A percentile compares a stretch with the other conserved stretches of the same genome.
Evolutionary conservation across 75 land plant species (phyloP).

Genomic region (Azolla pinnata): DNA sequence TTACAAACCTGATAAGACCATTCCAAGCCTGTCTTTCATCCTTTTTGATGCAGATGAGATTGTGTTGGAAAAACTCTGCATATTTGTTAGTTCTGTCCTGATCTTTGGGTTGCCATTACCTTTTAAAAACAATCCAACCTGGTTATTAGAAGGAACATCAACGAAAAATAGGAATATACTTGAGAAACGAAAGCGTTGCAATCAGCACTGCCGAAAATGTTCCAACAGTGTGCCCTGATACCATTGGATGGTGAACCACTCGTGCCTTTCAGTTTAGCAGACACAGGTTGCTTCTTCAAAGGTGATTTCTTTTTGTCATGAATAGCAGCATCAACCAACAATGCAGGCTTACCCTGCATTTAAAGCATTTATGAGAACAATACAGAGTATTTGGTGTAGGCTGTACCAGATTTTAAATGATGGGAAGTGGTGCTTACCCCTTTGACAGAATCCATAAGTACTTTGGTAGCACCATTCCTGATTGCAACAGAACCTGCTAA

Average conservation of each 20-base stretch:
- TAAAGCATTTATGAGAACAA: too few species aligned
- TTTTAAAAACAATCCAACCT: not conserved
- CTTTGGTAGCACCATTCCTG: not conserved
- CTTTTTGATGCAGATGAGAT: constrained; percentile 25
- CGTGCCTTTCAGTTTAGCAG: not conserved
- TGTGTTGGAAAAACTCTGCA: constrained; percentile 9
- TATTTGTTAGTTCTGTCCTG: not conserved
- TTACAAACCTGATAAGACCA: constrained; percentile 31
- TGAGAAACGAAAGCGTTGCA: not conserved
- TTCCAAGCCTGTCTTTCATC: constrained; percentile 37
- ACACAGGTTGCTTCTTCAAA: too few species aligned
- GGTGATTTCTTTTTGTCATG: too few species aligned
- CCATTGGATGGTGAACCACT: not conserved
- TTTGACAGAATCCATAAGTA: not conserved
- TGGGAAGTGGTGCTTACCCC: not conserved
- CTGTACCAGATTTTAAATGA: not conserved
- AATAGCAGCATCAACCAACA: too few species aligned
- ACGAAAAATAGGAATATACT: not conserved
- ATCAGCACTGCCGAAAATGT: too few species aligned
- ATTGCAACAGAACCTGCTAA: not conserved
- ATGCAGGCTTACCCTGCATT: too few species aligned
- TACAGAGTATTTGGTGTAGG: too few species aligned
- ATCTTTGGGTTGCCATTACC: not conserved
- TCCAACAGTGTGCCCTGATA: not conserved
- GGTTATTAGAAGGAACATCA: not conserved